Base-by-base conservation (phyloP, 2,329 filamentous ascomycete species). In the Sclerotinia sclerotiorum region DNA sequence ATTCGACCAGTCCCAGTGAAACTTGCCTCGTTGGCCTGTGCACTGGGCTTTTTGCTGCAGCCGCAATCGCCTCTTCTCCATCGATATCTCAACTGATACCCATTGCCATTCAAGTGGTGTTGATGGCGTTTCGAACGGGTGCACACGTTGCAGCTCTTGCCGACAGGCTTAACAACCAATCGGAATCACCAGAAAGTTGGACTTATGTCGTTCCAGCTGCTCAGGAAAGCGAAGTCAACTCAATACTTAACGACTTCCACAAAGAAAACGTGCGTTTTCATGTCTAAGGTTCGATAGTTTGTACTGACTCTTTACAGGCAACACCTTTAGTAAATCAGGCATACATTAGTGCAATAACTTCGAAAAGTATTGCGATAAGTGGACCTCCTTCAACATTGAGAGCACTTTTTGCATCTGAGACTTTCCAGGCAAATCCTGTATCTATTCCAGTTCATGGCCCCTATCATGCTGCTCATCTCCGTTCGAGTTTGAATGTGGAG, bases 141-240 rank as follows among this genome's bases (percentile, higher is more conserved):
- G 35, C 57, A 21, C 51, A 68, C 32, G 57, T 68, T 39, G 61
- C 72, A 24, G 69, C 68, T n/a, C 51, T 73, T 17, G 70, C 68
- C 10, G 67, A 70, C 3, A 70, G 68, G 15, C 68, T 73, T 2
- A 66, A 70, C 11, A 67, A 80, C 8, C 72, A 79, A 10, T 71
- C 62, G 29, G 79, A 79, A n/a, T 76, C 76, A 51, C 85, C 85
- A 21, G 83, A 87, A 71, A 85, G 85, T 74, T 92, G 89, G 89
- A 89, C 88, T 10, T 87, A 85, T 68, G 85, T 90, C 71, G 82
- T 90, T 65, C 82, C 87, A n/a, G 84, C 82, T 56, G 80, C 84
- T 55, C 82, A 80, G 55, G 84, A 87, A 71, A 77, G 81, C 48
- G 80, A 83, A 27, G 84, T 84, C 5, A 82, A 81, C 73, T 79